Base-by-base conservation (phyloP, 2,329 filamentous ascomycete species). In the Penicillium sp. region DNA sequence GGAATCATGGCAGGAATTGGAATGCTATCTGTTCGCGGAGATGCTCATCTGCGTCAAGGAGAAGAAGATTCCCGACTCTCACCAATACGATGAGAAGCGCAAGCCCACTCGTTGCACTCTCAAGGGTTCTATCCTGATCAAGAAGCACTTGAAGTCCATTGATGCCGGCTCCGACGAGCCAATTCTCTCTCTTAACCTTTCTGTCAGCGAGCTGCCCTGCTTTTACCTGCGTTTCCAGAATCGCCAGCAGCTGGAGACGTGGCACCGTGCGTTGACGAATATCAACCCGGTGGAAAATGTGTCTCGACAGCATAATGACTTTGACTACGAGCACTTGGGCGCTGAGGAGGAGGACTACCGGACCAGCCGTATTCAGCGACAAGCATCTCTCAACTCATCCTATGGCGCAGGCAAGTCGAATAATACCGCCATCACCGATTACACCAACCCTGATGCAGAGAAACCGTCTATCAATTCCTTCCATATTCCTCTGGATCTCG, bases 41-140 rank as follows among this genome's bases (percentile, higher is more conserved):
- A 99, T 99, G 95, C 90, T 99, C 71, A 99, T 99, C 67, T 99
- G 95, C 74, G 93, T 99, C 64, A 99, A 98, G 79, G 95, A 98
- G 80, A 98, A 97, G 85, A 97, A 93, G 80, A 78, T 84, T 9
- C 76, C 82, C 10, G 68, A 82, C 42, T 71, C 77, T 51, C 75
- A 71, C 64, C 83, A 91, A 67, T 93, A 91, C 86, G 89, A 86
- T n/a, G 81, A 81, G 1, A 85, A 84, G 24, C 84, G 85, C 59
- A 93, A 90, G 75, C 82, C 86, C 10, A 88, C 88, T 3, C 88
- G 91, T 66, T 97, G 91, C 82, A 96, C 93, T 0, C 83, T 99
- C 45, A 99, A 99, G 80, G 95, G 95, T 19, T 98, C 95, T 0
- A 99, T 99, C 68, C 83, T 99, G 65, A 98, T 99, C 79, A 97